Percentiles rank a stretch among this genome's conserved stretches.
phyloP scores from a whole-genome alignment of 2,329 filamentous ascomycete species.

The Pseudocercospora macadamiae region DNA sequence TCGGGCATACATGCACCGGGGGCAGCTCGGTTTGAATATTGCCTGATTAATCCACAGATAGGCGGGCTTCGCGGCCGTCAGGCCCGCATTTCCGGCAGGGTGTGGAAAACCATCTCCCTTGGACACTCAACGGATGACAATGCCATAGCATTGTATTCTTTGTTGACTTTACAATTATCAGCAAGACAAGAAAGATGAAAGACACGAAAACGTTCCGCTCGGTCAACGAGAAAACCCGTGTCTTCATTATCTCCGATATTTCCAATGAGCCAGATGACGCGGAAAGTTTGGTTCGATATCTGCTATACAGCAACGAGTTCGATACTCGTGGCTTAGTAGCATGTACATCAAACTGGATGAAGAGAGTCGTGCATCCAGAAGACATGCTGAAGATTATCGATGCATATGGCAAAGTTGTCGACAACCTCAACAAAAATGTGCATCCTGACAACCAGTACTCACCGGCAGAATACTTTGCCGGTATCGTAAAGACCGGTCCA shows the following conservation, averaged over 20 bases:
- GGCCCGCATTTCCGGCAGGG: too few species aligned
- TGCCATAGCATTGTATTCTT: too few species aligned
- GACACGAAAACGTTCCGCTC: not conserved
- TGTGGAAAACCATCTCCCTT: too few species aligned
- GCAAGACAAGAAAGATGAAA: not conserved
- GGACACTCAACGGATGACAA: too few species aligned
- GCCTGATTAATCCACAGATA: too few species aligned
- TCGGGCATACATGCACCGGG: too few species aligned
- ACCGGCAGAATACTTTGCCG: conserved; percentile 20
- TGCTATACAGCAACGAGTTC: conserved; percentile 24
- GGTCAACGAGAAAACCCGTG: conserved; percentile 7
- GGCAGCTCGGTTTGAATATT: too few species aligned
- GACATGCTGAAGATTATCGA: conserved; percentile 35
- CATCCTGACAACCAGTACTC: conserved; percentile 41
- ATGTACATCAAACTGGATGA: conserved; percentile 15
- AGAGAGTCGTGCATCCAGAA: conserved; percentile 25
- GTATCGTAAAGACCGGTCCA: conserved; percentile 12
- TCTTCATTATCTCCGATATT: conserved; percentile 30
- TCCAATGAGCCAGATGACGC: conserved; percentile 35
- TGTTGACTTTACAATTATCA: too few species aligned
- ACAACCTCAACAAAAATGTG: conserved; percentile 44
- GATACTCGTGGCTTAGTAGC: conserved; percentile 20
- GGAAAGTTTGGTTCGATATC: conserved; percentile 28
- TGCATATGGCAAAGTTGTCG: conserved; percentile 35
- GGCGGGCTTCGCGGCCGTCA: too few species aligned